Evolutionary conservation across 768 basidiomycete genomes (phyloP).

Genomic region (Gyrodon lividus): DNA sequence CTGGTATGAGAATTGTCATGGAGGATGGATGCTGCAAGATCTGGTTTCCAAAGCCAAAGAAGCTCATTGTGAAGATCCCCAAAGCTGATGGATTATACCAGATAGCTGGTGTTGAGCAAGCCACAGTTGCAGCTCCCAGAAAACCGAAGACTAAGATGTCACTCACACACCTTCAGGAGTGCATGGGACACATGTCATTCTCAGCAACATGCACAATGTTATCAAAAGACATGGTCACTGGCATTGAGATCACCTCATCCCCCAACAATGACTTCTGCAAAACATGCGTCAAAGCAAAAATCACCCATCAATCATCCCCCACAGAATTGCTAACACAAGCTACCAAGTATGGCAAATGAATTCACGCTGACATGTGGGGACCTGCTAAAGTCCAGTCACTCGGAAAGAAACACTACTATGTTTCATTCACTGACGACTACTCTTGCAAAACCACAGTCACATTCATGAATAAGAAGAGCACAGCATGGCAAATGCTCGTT

Average conservation of each 20-base stretch:
- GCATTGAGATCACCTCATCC: background rate
- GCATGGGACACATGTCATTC: conserved; percentile 3
- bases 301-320: background rate
- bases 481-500: conserved; percentile 12
- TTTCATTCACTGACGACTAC: conserved; percentile 38
- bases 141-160: background rate
- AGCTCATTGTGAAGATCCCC: background rate
- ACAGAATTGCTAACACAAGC: background rate
- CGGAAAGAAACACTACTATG: conserved; percentile 31
- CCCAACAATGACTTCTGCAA: background rate
- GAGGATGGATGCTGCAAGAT: conserved; percentile 1
- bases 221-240: background rate
- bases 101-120: background rate
- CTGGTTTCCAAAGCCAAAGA: background rate
- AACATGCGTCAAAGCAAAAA: conserved; percentile 3
- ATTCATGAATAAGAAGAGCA: conserved; percentile 30
- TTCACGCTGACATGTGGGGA: conserved; percentile 34
- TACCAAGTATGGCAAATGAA: conserved; percentile 8
- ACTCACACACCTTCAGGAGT: background rate
- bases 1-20: background rate
- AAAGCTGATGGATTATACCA: background rate
- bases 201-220: background rate
- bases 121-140: background rate
- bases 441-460: conserved; percentile 24
- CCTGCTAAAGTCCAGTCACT: conserved; percentile 20